phyloP scores from a whole-genome alignment of 169 alveolate species.

The Plasmodium billcollinsi region DNA sequence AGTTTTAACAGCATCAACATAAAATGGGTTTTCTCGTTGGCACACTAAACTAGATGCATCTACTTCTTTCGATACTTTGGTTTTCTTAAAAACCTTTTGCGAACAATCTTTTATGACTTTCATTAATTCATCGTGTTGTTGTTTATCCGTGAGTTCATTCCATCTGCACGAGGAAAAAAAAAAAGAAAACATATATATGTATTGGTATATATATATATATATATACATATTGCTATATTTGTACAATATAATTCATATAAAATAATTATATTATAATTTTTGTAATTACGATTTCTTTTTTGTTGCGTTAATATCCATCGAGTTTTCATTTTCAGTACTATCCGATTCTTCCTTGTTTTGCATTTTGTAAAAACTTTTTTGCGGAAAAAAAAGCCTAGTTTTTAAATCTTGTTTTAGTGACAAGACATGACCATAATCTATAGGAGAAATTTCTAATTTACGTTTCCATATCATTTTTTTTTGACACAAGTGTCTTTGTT shows the following conservation, averaged over 20 bases:
- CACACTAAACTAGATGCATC: slow-evolving; percentile 93
- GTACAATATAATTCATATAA: too few species aligned
- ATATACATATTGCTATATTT: neutral
- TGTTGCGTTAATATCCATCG: neutral
- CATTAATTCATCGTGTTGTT: slow-evolving; percentile 89
- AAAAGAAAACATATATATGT: neutral
- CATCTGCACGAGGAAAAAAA: slow-evolving; percentile 71
- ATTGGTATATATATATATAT: slow-evolving; percentile 1
- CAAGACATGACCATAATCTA: slow-evolving; percentile 85
- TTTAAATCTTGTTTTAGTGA: slow-evolving; percentile 81
- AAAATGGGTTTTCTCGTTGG: slow-evolving; percentile 98
- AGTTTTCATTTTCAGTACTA: slow-evolving; percentile 18
- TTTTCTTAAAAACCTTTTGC: slow-evolving; percentile 81
- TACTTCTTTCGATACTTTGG: slow-evolving; percentile 81
- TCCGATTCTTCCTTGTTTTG: slow-evolving; percentile 68
- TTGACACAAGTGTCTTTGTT: slow-evolving; percentile 91
- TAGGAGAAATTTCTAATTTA: slow-evolving; percentile 94
- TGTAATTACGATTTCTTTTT: slow-evolving; percentile 63
- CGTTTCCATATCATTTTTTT: slow-evolving; percentile 94
- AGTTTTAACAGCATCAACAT: slow-evolving; percentile 95
- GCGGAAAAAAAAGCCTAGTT: slow-evolving; percentile 78
- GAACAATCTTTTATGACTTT: slow-evolving; percentile 93
- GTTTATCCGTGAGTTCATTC: slow-evolving; percentile 89
- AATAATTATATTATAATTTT: too few species aligned
- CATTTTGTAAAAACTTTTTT: slow-evolving; percentile 41